Evolutionary conservation across 148 eudicot genomes (phyloP).

Genomic region (Cornus suecica): DNA sequence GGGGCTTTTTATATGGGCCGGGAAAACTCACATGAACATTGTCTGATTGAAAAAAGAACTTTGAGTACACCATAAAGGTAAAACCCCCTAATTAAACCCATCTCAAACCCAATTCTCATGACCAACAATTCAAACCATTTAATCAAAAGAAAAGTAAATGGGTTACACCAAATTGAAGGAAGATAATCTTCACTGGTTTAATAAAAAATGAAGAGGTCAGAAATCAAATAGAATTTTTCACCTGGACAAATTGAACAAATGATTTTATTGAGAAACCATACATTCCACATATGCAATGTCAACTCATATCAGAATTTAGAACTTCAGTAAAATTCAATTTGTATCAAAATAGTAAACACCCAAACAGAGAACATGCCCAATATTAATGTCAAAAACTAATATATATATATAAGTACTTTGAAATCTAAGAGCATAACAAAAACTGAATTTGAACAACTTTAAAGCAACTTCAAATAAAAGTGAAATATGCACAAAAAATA

Average conservation of each 20-base stretch:
- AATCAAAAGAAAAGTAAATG: neutral
- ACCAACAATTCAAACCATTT: neutral
- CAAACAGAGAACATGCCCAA: neutral
- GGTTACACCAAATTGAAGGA: neutral
- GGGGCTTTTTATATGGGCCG: too few species aligned
- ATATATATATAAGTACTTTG: neutral
- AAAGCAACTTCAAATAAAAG: neutral
- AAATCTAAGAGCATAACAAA: neutral
- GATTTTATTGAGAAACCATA: neutral
- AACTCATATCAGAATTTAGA: neutral
- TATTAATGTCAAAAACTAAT: too few species aligned
- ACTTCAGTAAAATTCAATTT: neutral
- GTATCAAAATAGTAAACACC: neutral
- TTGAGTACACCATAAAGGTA: neutral
- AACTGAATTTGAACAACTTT: neutral
- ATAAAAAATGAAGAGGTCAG: neutral
- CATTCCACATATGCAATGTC: neutral
- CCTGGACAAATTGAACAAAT: neutral
- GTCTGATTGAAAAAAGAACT: constrained; percentile 31
- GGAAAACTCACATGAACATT: too few species aligned
- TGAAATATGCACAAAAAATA: neutral
- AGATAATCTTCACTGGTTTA: neutral
- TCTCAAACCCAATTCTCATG: neutral
- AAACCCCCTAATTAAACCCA: neutral
- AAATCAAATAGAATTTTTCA: too few species aligned